Conservation (phyloP, 768 basidiomycete species). For the Peribolospora kevripleyi region DNA sequence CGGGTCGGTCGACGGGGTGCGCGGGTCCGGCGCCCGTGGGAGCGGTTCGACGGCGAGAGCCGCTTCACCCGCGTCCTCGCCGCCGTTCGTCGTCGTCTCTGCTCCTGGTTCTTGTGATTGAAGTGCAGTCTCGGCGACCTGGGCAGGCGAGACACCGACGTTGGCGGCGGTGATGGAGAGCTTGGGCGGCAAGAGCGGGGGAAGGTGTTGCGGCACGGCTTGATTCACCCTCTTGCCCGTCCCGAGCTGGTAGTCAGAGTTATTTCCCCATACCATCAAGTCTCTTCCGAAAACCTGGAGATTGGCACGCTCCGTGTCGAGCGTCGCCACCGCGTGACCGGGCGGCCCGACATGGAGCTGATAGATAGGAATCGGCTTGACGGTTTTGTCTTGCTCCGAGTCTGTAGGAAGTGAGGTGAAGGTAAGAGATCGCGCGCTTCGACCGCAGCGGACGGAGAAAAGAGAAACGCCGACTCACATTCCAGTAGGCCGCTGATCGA, state of each 20-base stretch:
- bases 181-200: conserved; percentile 10
- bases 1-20: too few species aligned
- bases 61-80: too few species aligned
- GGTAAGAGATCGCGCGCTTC: too few species aligned
- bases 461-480: conserved; percentile 30
- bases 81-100: too few species aligned
- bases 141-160: too few species aligned
- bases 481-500: conserved; percentile 61
- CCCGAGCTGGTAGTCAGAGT: conserved; percentile 20
- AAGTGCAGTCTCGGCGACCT: too few species aligned
- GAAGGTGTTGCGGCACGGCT: conserved; percentile 22
- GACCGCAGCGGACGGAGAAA: too few species aligned
- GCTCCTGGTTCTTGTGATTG: too few species aligned
- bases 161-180: too few species aligned
- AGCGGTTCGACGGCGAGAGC: too few species aligned
- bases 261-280: conserved; percentile 12
- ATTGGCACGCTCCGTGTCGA: neutral
- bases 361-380: conserved; percentile 10
- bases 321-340: conserved; percentile 10
- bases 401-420: neutral
- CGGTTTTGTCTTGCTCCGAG: conserved; percentile 5
- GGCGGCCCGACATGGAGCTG: conserved; percentile 9
- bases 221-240: conserved; percentile 22
- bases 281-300: conserved; percentile 9
- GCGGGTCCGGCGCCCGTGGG: too few species aligned